Evolutionary conservation across 495 filamentous ascomycete species (phyloP), one percentile per base, ranked within the genome.

Genomic region (Xeromyces bisporus): DNA sequence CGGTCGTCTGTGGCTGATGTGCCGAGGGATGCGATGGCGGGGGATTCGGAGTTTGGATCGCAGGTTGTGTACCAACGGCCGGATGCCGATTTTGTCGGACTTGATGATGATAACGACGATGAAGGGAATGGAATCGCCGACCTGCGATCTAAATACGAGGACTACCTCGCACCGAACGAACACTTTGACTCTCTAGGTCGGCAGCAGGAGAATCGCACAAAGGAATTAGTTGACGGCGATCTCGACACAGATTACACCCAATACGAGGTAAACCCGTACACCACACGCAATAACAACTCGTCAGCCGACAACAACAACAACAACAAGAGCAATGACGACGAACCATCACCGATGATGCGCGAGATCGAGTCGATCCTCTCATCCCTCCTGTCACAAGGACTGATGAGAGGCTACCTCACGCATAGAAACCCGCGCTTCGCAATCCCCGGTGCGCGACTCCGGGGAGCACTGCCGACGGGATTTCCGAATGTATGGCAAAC

Each of bases 361-460:
- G 76, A 77, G 39, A 62, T 93, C n/a, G 89, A 93, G 52, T 70
- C 66, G 2, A 72, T 83, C 2, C 60, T 91, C 7, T 67, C 79
- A 1, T 78, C 76, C 1, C 58, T 94, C 5, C 66, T 92, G 10
- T 73, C 76, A 16, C 82, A 92, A 49, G 78, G 76, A 6, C 58
- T 94, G n/a, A 64, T 94, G 30, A 73, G 75, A 34, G 89, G 89
- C 3, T 97, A 86, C 40, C 66, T 94, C 14, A 80, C 80, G 7
- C 80, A 89, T 41, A 58, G 65, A 18, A 73, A 74, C 40, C 66
- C 62, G 16, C 71, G 73, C 12, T 91, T 92, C 37, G 85, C 83
- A 3, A 77, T 94, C 21, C 69, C 79, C 16, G 86, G 89, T 5
- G 71, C 81, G 10, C 80, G 79, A 43, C 54, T 66, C 30, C 69